Conservation (phyloP, 495 filamentous ascomycete species). For the Thermothielavioides terrestris region DNA sequence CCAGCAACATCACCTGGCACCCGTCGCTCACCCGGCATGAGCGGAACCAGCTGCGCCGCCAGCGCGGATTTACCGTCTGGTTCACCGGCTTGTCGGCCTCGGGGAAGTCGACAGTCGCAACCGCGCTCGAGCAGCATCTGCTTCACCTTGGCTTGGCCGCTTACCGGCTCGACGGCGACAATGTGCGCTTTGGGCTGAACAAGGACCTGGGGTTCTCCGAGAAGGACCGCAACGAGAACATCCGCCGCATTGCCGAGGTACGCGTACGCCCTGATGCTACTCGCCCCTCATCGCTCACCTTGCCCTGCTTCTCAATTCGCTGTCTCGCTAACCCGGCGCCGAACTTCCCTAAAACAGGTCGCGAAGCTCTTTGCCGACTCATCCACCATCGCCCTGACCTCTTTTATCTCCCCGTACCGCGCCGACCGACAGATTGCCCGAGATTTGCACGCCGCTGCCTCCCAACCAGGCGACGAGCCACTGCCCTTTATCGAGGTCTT, state of each 20-base stretch:
- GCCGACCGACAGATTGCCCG: slow-evolving; percentile 78
- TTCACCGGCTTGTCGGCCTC: slow-evolving; percentile 92
- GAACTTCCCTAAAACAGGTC: slow-evolving; percentile 42
- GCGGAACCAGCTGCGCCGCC: slow-evolving; percentile 69
- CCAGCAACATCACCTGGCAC: slow-evolving; percentile 98
- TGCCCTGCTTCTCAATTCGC: background rate
- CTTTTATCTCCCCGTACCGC: slow-evolving; percentile 92
- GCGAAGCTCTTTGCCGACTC: slow-evolving; percentile 93
- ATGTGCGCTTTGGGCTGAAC: slow-evolving; percentile 96
- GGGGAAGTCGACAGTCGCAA: slow-evolving; percentile 93
- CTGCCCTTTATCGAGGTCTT: slow-evolving; percentile 90
- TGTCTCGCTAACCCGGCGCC: background rate
- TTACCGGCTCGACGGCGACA: slow-evolving; percentile 96
- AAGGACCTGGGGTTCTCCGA: slow-evolving; percentile 93
- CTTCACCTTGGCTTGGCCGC: slow-evolving; percentile 72
- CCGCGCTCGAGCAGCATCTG: slow-evolving; percentile 90
- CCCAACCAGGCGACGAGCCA: slow-evolving; percentile 40
- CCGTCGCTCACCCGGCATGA: slow-evolving; percentile 75
- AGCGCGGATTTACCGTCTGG: slow-evolving; percentile 92
- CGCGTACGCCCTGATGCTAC: background rate
- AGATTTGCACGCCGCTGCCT: slow-evolving; percentile 55
- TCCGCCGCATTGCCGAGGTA: slow-evolving; percentile 86
- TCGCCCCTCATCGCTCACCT: background rate
- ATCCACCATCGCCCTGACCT: slow-evolving; percentile 78
- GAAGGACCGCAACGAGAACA: slow-evolving; percentile 92